These are phyloP conservation scores for Phytopythium boreale DNA, from an alignment of 352 stramenopile species.

Conservation along the genomic window DNA sequence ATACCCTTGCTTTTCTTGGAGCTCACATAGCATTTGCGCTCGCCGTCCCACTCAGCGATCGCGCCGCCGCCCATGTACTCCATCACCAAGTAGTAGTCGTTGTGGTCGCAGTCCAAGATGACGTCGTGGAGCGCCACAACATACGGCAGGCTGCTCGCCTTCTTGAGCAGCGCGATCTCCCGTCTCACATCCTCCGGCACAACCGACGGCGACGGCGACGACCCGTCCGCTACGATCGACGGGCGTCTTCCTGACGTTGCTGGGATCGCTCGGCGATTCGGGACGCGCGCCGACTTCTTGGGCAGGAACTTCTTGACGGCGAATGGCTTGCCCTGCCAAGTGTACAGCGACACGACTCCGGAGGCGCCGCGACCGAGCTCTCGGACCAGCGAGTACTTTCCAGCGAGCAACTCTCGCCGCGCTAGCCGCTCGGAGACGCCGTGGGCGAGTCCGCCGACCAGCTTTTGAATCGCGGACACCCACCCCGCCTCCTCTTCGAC, in stretches of 20 bases:
- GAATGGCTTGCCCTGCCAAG: slow-evolving; percentile 59
- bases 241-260: slow-evolving; percentile 13
- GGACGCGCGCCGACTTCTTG: slow-evolving; percentile 47
- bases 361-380: slow-evolving; percentile 71
- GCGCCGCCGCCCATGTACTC: slow-evolving; percentile 82
- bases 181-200: slow-evolving; percentile 61
- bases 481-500: slow-evolving; percentile 40
- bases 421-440: slow-evolving; percentile 47
- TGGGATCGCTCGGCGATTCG: slow-evolving; percentile 42
- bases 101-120: slow-evolving; percentile 58
- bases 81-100: slow-evolving; percentile 76
- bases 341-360: slow-evolving; percentile 71
- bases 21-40: slow-evolving; percentile 59
- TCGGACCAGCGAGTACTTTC: slow-evolving; percentile 65
- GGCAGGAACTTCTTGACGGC: slow-evolving; percentile 71
- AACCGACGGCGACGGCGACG: neutral
- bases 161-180: slow-evolving; percentile 78
- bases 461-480: slow-evolving; percentile 36
- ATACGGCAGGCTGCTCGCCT: slow-evolving; percentile 59
- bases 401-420: slow-evolving; percentile 53
- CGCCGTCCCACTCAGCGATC: slow-evolving; percentile 72
- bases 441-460: slow-evolving; percentile 41
- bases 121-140: slow-evolving; percentile 73
- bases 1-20: slow-evolving; percentile 34
- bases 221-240: neutral